A percentile compares a stretch with the other conserved stretches of the same genome.
These are phyloP conservation scores for Dryas drummondii DNA, from an alignment of 306 rosid species.

Conservation along the genomic window DNA sequence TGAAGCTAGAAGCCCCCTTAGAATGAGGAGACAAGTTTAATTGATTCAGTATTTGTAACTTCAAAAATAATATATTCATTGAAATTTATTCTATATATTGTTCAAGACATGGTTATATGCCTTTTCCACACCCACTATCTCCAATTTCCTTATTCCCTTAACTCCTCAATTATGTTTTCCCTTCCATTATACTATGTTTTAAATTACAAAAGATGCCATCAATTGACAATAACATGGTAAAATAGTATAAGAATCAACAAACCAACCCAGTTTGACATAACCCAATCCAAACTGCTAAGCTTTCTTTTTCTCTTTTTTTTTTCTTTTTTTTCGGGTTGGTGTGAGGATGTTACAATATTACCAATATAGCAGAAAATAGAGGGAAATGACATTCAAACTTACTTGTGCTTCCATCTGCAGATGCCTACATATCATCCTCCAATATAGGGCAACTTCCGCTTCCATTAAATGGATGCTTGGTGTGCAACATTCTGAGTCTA, in stretches of 20 bases:
- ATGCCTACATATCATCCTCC: slow-evolving; percentile 76
- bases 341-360: background rate
- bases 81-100: background rate
- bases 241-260: background rate
- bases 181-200: background rate
- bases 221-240: background rate
- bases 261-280: background rate
- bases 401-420: slow-evolving; percentile 85
- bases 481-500: slow-evolving; percentile 29
- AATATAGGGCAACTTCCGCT: slow-evolving; percentile 84
- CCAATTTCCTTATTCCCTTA: background rate
- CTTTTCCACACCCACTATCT: background rate
- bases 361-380: background rate
- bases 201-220: background rate
- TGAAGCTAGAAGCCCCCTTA: no score
- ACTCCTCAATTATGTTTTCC: background rate
- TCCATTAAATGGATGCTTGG: slow-evolving; percentile 70
- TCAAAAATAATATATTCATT: background rate
- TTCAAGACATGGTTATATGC: background rate
- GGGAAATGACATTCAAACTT: slow-evolving; percentile 29
- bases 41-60: background rate
- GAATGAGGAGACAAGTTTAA: background rate
- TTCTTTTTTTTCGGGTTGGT: background rate
- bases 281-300: background rate
- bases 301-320: background rate